Percentiles rank a stretch among this genome's conserved stretches.
Conservation (phyloP, 2,329 filamentous ascomycete genomes). For the Cladosporium sp. region DNA sequence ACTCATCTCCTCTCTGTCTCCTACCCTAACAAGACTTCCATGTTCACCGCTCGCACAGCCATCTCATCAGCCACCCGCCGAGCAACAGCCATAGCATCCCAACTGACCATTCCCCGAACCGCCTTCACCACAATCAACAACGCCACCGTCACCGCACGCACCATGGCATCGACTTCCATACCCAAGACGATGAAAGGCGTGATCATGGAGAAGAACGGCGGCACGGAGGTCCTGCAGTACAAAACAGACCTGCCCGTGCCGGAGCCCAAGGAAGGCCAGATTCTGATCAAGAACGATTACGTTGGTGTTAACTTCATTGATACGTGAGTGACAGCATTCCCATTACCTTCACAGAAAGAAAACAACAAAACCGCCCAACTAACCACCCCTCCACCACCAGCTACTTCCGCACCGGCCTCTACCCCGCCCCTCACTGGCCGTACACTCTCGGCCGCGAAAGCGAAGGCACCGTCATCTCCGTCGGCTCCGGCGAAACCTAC, state of each 20-base stretch:
- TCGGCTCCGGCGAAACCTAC: conserved; percentile 49
- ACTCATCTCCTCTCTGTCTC: neutral
- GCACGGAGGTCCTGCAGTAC: conserved; percentile 66
- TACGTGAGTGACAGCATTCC: too few relatives aligned
- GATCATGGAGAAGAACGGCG: conserved; percentile 67
- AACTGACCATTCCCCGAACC: neutral
- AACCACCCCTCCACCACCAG: conserved; percentile 30
- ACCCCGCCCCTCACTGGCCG: conserved; percentile 64
- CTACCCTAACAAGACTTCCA: too few relatives aligned
- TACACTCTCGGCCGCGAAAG: conserved; percentile 77
- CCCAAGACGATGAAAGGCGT: conserved; percentile 71
- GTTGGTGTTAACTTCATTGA: conserved; percentile 88
- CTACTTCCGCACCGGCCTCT: conserved; percentile 84
- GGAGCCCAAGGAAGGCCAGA: conserved; percentile 60
- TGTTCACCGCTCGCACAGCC: conserved; percentile 2
- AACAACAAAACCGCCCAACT: too few relatives aligned
- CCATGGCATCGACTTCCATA: conserved; percentile 44
- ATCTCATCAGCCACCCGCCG: conserved; percentile 2
- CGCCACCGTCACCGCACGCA: conserved; percentile 16
- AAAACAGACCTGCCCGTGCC: conserved; percentile 70
- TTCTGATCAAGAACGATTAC: conserved; percentile 77
- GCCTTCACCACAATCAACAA: too few relatives aligned
- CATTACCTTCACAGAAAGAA: too few relatives aligned
- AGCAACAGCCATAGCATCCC: neutral
- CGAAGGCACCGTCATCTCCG: conserved; percentile 64